A percentile compares a stretch with the other conserved stretches of the same genome.
Evolutionary conservation across 331 rosid species (phyloP).

Genomic region (Acacia pycnantha): DNA sequence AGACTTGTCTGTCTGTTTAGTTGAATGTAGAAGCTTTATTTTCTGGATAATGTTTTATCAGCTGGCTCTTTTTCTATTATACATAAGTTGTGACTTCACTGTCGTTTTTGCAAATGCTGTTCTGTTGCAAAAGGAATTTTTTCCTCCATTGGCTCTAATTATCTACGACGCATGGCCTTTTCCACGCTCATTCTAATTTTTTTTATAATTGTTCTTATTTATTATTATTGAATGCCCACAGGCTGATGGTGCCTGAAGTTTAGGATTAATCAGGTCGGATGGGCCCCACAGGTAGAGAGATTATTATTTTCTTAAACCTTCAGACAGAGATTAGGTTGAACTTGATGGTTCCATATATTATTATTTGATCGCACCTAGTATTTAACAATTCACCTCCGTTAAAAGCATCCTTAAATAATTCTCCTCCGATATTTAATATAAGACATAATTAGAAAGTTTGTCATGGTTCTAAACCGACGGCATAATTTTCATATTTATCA

Average conservation of each 20-base stretch:
- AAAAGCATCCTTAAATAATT: too few species aligned
- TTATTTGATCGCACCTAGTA: neutral
- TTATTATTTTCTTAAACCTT: too few species aligned
- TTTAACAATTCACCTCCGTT: too few species aligned
- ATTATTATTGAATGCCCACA: neutral
- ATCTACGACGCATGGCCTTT: neutral
- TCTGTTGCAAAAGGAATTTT: neutral
- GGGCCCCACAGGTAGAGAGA: neutral
- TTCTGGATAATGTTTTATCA: neutral
- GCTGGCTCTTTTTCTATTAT: neutral
- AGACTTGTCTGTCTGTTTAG: neutral
- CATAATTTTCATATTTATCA: too few species aligned
- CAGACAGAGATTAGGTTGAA: too few species aligned
- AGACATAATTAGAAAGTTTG: too few species aligned
- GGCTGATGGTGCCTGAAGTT: neutral
- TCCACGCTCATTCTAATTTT: neutral
- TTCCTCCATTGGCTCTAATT: neutral
- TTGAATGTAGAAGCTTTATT: neutral
- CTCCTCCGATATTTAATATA: too few species aligned
- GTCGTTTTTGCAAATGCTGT: neutral
- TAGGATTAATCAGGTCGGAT: neutral
- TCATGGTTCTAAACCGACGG: fast-evolving
- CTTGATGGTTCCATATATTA: too few species aligned
- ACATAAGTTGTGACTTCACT: neutral
- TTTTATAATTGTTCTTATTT: neutral